Evolutionary conservation across 345 rosid species (phyloP).

Genomic region (Reutealis trisperma): DNA sequence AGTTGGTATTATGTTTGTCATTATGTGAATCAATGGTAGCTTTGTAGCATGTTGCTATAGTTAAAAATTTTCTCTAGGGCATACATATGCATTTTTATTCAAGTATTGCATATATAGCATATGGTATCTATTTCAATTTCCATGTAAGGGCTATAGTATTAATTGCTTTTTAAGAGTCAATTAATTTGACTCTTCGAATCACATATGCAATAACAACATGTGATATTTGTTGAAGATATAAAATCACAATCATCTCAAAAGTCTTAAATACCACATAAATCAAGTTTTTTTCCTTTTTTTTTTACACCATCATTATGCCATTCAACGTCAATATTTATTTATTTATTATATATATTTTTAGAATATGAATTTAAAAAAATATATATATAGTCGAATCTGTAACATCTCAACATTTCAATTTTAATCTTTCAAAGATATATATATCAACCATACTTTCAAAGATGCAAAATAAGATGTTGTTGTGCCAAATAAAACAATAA

Average conservation of each 20-base stretch:
- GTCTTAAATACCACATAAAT: not conserved
- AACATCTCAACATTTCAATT: too few species aligned
- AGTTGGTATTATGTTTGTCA: not conserved
- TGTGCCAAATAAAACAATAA: not conserved
- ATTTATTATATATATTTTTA: too few species aligned
- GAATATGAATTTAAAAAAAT: too few species aligned
- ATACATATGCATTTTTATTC: not conserved
- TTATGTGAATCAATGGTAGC: slow-evolving; percentile 4
- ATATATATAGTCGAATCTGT: too few species aligned
- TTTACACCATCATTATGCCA: not conserved
- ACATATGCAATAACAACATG: not conserved
- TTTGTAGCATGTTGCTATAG: too few species aligned
- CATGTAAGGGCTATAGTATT: too few species aligned
- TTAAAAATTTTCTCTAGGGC: too few species aligned
- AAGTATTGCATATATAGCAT: not conserved
- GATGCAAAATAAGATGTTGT: not conserved
- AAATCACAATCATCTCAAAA: not conserved
- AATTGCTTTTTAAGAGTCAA: not conserved
- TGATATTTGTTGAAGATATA: too few species aligned
- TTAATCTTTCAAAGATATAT: too few species aligned
- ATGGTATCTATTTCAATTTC: not conserved
- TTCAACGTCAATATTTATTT: not conserved
- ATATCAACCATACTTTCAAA: not conserved
- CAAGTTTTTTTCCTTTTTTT: too few species aligned
- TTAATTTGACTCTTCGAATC: slow-evolving; percentile 6